These are phyloP conservation scores for Dothideomycetes sp. DNA, from an alignment of 2,329 filamentous ascomycete genomes.

Conservation along the genomic window DNA sequence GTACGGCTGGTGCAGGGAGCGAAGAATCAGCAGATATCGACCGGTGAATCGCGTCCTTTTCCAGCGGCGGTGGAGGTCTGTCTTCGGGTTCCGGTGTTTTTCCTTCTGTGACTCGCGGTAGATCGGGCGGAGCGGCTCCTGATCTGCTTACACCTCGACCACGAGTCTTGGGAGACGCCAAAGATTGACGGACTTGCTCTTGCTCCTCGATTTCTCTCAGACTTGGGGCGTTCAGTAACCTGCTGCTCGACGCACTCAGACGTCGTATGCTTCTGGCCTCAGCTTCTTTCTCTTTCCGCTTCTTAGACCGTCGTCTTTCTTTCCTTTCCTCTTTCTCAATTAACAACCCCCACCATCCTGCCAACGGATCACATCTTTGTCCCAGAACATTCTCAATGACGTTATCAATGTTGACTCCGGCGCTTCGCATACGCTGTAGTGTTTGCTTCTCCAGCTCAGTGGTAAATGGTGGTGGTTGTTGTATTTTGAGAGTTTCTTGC, in stretches of 20 bases:
- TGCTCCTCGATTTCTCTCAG: conserved; percentile 74
- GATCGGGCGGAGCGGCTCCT: conserved; percentile 56
- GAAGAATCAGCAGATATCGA: conserved; percentile 54
- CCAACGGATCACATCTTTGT: conserved; percentile 79
- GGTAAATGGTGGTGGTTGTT: conserved; percentile 72
- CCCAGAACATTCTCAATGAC: conserved; percentile 90
- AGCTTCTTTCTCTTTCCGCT: conserved; percentile 72
- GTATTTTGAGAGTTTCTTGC: conserved; percentile 76
- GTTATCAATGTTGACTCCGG: conserved; percentile 86
- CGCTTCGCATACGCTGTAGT: conserved; percentile 81
- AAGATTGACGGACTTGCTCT: conserved; percentile 36
- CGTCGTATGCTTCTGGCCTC: conserved; percentile 72
- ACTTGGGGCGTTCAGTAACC: conserved; percentile 63
- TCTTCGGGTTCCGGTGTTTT: conserved; percentile 32
- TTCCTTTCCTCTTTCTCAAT: conserved; percentile 94
- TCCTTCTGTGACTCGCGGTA: conserved; percentile 68
- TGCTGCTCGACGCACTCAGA: conserved; percentile 80
- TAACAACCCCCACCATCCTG: conserved; percentile 92
- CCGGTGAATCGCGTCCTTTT: conserved; percentile 62
- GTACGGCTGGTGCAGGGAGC: conserved; percentile 65
- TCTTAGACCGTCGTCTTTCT: conserved; percentile 66
- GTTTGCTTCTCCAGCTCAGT: conserved; percentile 85
- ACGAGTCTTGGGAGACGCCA: conserved; percentile 55
- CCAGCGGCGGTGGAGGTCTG: conserved; percentile 57
- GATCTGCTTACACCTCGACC: conserved; percentile 66